phyloP scores from a whole-genome alignment of 176 grass and related monocot species.

The Poa annua region DNA sequence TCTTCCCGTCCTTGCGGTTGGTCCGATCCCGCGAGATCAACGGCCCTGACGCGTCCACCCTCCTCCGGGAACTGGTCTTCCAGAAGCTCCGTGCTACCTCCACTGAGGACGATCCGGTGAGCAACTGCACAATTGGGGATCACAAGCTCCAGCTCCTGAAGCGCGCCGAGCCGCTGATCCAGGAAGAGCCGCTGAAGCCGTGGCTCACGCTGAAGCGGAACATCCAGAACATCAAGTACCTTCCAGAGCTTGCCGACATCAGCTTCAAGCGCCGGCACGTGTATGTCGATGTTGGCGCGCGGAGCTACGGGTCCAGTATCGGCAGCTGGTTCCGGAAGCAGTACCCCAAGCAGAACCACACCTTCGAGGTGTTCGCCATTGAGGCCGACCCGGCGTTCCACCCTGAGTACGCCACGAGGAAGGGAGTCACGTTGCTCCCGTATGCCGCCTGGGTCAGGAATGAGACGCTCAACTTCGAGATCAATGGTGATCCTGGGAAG shows the following conservation, averaged over 20 bases:
- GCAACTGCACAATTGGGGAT: constrained; percentile 49
- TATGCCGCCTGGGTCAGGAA: constrained; percentile 79
- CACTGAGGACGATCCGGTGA: constrained; percentile 11
- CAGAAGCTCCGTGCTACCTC: constrained; percentile 41
- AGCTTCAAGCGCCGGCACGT: constrained; percentile 70
- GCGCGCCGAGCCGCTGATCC: constrained; percentile 64
- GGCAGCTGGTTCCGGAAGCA: constrained; percentile 85
- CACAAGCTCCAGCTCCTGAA: constrained; percentile 64
- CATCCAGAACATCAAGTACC: constrained; percentile 71
- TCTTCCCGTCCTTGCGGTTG: constrained; percentile 43
- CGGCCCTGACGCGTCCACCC: constrained; percentile 42
- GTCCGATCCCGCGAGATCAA: constrained; percentile 55
- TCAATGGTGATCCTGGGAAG: constrained; percentile 58
- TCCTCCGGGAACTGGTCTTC: constrained; percentile 60
- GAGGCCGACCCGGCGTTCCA: constrained; percentile 77
- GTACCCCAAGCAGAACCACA: constrained; percentile 86
- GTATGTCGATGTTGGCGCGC: constrained; percentile 66
- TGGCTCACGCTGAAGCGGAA: constrained; percentile 82
- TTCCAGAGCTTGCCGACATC: constrained; percentile 61
- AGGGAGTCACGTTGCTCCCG: constrained; percentile 69
- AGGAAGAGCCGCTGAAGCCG: constrained; percentile 73
- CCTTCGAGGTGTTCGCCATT: constrained; percentile 74
- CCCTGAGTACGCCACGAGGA: constrained; percentile 64
- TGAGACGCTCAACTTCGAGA: constrained; percentile 73
- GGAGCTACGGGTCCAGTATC: constrained; percentile 80